Evolutionary conservation across 2,329 filamentous ascomycete genomes (phyloP), one percentile per base, ranked within the genome.

Genomic region (Ophiostoma novo-ulmi): DNA sequence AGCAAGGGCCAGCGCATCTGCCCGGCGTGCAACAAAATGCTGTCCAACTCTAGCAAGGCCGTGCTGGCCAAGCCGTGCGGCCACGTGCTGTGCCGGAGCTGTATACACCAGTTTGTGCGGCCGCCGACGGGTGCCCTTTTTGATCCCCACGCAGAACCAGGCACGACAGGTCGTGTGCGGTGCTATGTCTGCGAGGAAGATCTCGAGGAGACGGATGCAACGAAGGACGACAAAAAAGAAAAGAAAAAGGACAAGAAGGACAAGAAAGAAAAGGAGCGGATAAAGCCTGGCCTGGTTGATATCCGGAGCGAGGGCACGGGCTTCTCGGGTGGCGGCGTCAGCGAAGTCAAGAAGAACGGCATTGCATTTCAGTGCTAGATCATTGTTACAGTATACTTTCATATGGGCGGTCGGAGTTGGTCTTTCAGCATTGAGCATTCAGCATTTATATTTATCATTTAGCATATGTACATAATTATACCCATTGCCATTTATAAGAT

Each of bases 121-220:
- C 85, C 88, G 61, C 81, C 80, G 74, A 61, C 31, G 31, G 6
- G 64, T 6, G 55, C 61, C 13, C 67, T 73, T 26, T 66, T 72
- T 78, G 86, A 90, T 77, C 87, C 88, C 6, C 89, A 93, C 75
- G 85, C 80, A 13, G 35, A 88, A 76, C 31, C 72, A 75, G 14
- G 75, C 77, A 11, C 70, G 31, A 75, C 79, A 0, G 83, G 85
- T 2, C 61, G 31, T 22, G 63, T 92, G 2, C 80, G 85, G 68
- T 98, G 95, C 79, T 97, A 93, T 79, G 93, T 97, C 5, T 98
- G 94, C 76, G 92, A 97, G 73, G 85, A 87, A 55, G 88, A 93
- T 76, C 80, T 97, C n/a, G 89, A 87, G 7, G 82, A 82, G 63
- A 80, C 81, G 39, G 71, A 81, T 38, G 66, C 20, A 39, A 61